Base-by-base conservation (phyloP, 2,329 filamentous ascomycete species). In the Ophiocordyceps sinensis region DNA sequence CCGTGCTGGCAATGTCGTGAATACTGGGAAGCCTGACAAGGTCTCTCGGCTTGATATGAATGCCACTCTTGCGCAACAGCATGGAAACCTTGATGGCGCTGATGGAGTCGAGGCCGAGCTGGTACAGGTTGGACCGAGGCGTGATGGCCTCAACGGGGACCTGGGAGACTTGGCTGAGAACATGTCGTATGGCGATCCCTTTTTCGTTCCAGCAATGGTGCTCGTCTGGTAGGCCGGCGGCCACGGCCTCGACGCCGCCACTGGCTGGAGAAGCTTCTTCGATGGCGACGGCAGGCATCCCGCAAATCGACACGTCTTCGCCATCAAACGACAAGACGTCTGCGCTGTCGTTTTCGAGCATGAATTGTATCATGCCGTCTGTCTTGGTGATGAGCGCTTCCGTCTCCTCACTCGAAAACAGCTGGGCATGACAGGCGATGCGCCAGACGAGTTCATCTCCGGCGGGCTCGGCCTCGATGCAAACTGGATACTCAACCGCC, bases 61-160 rank as follows among this genome's bases (percentile, higher is more conserved):
- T 59, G 0, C 68, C 73, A 35, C 68, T 61, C 48, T 74, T 82
- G 35, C 75, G 77, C 4, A 95, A 64, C 8, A 87, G 65, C 0
- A 80, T 73, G 9, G 79, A 77, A 4, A 87, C 77, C 52, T 91
- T 93, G 63, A 95, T 91, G 2, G 86, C 82, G 47, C 81, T 89
- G 57, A 95, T 94, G 0, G 88, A 95, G 56, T 95, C 88, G 1
- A 95, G 73, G 0, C 88, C 88, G 2, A 95, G 69, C 47, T 91
- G 79, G 57, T 91, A 94, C 12, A 94, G 73, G 0, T 73, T 85
- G 39, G 78, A 73, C 1, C 68, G 64, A 42, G 68, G 69, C 3
- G 63, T 59, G 40, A 94, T 82, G 2, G 75, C 65, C 0, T 66
- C 53, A 15, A 67, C 59, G 0, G 77, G 64, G 0, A 82, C 60